These are phyloP conservation scores for Rosa persica DNA, from an alignment of 306 rosid species.

Conservation along the genomic window DNA sequence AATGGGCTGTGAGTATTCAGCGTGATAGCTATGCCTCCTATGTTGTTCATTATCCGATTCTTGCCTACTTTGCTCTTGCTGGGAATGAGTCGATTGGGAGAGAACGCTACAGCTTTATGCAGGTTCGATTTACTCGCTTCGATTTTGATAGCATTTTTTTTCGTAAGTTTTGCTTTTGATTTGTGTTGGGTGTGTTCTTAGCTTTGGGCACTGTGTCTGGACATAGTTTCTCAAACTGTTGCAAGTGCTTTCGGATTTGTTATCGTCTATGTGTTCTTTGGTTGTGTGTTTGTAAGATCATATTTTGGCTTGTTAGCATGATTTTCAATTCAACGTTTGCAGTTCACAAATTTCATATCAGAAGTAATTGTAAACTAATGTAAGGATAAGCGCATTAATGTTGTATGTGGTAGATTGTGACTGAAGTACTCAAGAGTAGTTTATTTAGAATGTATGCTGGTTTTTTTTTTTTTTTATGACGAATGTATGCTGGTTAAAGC, in stretches of 20 bases:
- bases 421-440: background rate
- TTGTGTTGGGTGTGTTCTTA: background rate
- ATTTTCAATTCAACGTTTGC: too few species aligned
- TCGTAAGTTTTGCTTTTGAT: background rate
- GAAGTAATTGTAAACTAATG: background rate
- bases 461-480: too few species aligned
- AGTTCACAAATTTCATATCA: too few species aligned
- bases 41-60: constrained; percentile 80
- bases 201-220: too few species aligned
- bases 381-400: background rate
- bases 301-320: too few species aligned
- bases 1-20: constrained; percentile 97
- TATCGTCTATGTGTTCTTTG: too few species aligned
- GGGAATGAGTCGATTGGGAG: constrained; percentile 96
- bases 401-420: background rate
- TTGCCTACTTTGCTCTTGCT: constrained; percentile 75
- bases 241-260: background rate
- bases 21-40: constrained; percentile 98
- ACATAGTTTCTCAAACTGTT: background rate
- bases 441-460: background rate
- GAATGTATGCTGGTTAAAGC: background rate
- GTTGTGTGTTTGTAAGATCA: too few species aligned
- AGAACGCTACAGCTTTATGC: constrained; percentile 88
- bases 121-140: constrained; percentile 42
- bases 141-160: background rate